These are phyloP conservation scores for Phytophthora macrochlamydospora DNA, from an alignment of 352 stramenopile species.

Conservation along the genomic window DNA sequence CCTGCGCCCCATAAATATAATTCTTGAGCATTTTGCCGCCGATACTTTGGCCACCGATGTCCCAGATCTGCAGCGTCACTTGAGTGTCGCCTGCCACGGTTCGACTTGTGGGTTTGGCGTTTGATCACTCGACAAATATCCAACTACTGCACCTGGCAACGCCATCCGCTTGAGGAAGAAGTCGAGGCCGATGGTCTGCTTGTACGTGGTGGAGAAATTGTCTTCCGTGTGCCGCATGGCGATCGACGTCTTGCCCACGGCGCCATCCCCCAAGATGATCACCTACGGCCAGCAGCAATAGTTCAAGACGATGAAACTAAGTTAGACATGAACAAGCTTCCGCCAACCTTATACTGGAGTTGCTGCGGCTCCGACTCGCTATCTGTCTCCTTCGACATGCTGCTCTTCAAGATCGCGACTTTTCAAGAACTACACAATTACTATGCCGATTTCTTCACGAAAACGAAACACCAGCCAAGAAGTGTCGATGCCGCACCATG, in stretches of 20 bases:
- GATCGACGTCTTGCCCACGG: constrained; percentile 96
- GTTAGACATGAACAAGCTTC: background rate
- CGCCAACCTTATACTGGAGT: constrained; percentile 85
- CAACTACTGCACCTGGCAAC: constrained; percentile 66
- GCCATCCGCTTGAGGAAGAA: constrained; percentile 95
- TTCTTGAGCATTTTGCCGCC: constrained; percentile 89
- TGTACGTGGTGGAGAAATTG: constrained; percentile 93
- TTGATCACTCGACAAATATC: background rate
- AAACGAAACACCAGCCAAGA: too few relatives aligned
- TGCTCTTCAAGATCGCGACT: constrained; percentile 21
- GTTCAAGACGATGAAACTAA: background rate
- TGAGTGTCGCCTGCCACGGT: constrained; percentile 75
- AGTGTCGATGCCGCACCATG: background rate
- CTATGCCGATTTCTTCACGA: background rate
- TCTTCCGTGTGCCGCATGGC: constrained; percentile 92
- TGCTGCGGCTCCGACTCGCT: constrained; percentile 83
- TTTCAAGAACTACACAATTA: constrained; percentile 1
- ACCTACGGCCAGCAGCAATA: constrained; percentile 60
- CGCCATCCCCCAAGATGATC: constrained; percentile 93
- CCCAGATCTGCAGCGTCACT: constrained; percentile 94
- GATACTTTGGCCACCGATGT: constrained; percentile 94
- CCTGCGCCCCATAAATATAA: constrained; percentile 95
- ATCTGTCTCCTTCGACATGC: constrained; percentile 86
- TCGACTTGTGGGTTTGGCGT: background rate
- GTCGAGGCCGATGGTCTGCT: constrained; percentile 95